Percentiles rank a stretch among this genome's conserved stretches.
phyloP scores from a whole-genome alignment of 1,284 basidiomycete species.

The Mycena citricolor region DNA sequence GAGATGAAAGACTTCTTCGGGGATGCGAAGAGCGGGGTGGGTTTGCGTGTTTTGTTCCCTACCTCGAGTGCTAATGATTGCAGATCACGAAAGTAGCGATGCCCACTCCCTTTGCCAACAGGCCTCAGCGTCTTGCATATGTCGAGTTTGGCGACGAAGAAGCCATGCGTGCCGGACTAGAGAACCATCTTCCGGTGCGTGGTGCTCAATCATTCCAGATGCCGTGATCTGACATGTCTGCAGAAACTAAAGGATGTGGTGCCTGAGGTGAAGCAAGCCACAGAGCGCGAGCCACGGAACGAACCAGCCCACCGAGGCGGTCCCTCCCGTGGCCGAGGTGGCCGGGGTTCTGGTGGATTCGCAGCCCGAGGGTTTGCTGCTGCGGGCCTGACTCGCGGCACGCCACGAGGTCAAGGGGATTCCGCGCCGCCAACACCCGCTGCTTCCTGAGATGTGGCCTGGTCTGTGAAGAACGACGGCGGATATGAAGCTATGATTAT shows the following conservation, averaged over 20 bases:
- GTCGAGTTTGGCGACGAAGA: conserved; percentile 87
- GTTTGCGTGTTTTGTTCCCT: conserved; percentile 26
- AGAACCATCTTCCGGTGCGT: conserved; percentile 67
- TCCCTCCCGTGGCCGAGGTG: conserved; percentile 47
- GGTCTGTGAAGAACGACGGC: no score
- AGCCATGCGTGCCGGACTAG: conserved; percentile 74
- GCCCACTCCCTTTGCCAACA: conserved; percentile 50
- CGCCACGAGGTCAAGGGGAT: conserved; percentile 15
- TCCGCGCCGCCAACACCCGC: no score
- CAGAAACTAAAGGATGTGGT: conserved; percentile 67
- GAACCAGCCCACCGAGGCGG: conserved; percentile 33
- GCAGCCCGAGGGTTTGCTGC: conserved; percentile 64
- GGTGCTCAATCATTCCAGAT: conserved; percentile 1
- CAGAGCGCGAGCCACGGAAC: conserved; percentile 60
- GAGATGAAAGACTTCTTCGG: conserved; percentile 78
- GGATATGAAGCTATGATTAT: no score
- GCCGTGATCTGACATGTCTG: background rate
- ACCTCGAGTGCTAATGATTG: conserved; percentile 1
- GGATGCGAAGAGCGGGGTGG: conserved; percentile 61
- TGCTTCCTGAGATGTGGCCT: no score
- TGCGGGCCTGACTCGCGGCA: conserved; percentile 59
- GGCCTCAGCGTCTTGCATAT: conserved; percentile 64
- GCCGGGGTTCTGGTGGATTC: conserved; percentile 61
- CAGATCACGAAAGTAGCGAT: conserved; percentile 76
- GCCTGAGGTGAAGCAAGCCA: conserved; percentile 68